Percentiles rank a stretch among this genome's conserved stretches.
phyloP scores from a whole-genome alignment of 2,329 filamentous ascomycete genomes.

The Colletotrichum agaves region DNA sequence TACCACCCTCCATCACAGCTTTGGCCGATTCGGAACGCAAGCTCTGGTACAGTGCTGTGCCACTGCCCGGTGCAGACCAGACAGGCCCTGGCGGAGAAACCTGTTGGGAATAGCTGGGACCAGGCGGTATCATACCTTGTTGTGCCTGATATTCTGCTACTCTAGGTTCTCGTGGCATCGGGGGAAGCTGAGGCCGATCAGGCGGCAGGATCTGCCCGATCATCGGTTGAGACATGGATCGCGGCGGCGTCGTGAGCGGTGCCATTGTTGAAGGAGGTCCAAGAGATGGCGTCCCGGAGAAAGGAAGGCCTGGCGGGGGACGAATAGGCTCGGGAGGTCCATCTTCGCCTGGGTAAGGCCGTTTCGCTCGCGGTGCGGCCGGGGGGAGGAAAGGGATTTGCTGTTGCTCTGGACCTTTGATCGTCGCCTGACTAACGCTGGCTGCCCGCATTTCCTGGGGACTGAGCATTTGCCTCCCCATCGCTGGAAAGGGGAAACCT shows the following conservation, averaged over 20 bases:
- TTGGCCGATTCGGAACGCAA: constrained; percentile 34
- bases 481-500: constrained; percentile 46
- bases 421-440: constrained; percentile 43
- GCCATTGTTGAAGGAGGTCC: constrained; percentile 39
- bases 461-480: constrained; percentile 46
- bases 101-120: constrained; percentile 16
- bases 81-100: constrained; percentile 39
- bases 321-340: constrained; percentile 16
- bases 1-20: constrained; percentile 36
- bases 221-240: constrained; percentile 51
- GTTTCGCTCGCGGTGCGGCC: constrained; percentile 38
- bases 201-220: constrained; percentile 42
- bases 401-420: constrained; percentile 43
- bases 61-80: constrained; percentile 47
- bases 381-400: constrained; percentile 43
- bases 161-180: constrained; percentile 30
- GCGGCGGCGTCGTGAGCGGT: constrained; percentile 43
- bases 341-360: constrained; percentile 21
- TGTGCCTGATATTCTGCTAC: constrained; percentile 26
- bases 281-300: constrained; percentile 34
- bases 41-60: constrained; percentile 43
- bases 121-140: constrained; percentile 16
- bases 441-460: constrained; percentile 45
- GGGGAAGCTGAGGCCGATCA: constrained; percentile 39
- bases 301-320: constrained; percentile 15